Base-by-base conservation (phyloP, 177 flowering plant genomes). In the Vitis hybrid region DNA sequence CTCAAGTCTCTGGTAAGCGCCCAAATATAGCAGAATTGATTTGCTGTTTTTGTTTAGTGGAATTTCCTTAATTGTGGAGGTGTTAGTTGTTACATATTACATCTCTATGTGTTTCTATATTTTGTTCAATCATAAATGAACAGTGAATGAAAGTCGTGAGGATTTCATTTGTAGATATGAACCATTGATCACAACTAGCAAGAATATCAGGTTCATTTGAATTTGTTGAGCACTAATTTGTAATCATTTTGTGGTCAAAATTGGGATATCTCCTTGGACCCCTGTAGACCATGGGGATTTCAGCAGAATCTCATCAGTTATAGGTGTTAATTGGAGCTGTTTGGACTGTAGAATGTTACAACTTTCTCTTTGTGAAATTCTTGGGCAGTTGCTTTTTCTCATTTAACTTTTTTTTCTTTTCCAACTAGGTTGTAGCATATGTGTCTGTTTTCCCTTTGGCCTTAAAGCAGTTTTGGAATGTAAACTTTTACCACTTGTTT, bases 1-100 rank as follows among this genome's bases (percentile, higher is more conserved):
- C 20, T 87, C 98, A 65, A 95, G 99, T 77, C 97, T 95, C 50
- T 95, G 99, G 99, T 95, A 87, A 82, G 91, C 21, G 30, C 72
- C 74, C 63, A 66, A 55, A 4, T 58, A 4, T 53, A 4, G 13
- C 21, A 56, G 63, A 50, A 27, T n/a, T 59, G 17, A 59, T 55
- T 51, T 30, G 32, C n/a, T 41, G 13, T 17, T 48, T 24, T 71
- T 46, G 24, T 70, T 46, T 64, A 4, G 21, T 70, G 54, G 5
- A 11, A 21, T 46, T 51, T 68, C 17, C 49, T 6, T 27, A 46
- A 27, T 64, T 24, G 15, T 48, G 2, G 21, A 64, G 35, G 49
- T 50, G 24, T 66, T 41, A 52, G 52, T 72, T 10, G 10, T 62
- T 41, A 49, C 65, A 14, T 3, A 35, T 6, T 41, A 41, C 48